Evolutionary conservation across 306 rosid species (phyloP).

Genomic region (Malus asiatica): DNA sequence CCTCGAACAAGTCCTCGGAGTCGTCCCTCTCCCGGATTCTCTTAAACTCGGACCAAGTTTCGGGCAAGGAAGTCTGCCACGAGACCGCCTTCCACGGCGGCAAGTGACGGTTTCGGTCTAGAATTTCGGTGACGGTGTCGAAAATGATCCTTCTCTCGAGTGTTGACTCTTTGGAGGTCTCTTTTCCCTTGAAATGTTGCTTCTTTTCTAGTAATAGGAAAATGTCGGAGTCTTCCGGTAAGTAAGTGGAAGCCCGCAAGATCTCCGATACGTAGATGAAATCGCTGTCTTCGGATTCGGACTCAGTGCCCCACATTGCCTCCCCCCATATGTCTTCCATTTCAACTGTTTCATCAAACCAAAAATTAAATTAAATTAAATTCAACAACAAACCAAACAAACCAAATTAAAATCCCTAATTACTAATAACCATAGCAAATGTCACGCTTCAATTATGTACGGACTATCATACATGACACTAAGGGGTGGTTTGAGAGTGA

Average conservation of each 20-base stretch:
- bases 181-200: conserved; percentile 59
- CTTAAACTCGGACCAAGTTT: conserved; percentile 61
- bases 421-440: not conserved
- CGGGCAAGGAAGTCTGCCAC: conserved; percentile 21
- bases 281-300: conserved; percentile 45
- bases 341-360: conserved; percentile 23
- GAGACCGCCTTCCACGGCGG: conserved; percentile 71
- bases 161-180: conserved; percentile 41
- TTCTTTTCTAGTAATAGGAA: conserved; percentile 67
- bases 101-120: conserved; percentile 36
- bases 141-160: conserved; percentile 61
- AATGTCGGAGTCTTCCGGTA: conserved; percentile 49
- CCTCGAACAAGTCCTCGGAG: conserved; percentile 58
- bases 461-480: not conserved
- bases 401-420: not conserved
- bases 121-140: conserved; percentile 62
- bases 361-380: not conserved
- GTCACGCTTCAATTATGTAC: not conserved
- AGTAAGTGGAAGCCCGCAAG: conserved; percentile 49
- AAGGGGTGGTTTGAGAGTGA: too few species aligned
- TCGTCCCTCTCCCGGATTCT: conserved; percentile 52
- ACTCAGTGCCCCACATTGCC: conserved; percentile 33
- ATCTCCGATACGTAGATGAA: conserved; percentile 62
- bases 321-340: conserved; percentile 61
- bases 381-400: not conserved